Evolutionary conservation across 2,329 filamentous ascomycete species (phyloP), one percentile per base, ranked within the genome.

Genomic region (Ilyonectria robusta): DNA sequence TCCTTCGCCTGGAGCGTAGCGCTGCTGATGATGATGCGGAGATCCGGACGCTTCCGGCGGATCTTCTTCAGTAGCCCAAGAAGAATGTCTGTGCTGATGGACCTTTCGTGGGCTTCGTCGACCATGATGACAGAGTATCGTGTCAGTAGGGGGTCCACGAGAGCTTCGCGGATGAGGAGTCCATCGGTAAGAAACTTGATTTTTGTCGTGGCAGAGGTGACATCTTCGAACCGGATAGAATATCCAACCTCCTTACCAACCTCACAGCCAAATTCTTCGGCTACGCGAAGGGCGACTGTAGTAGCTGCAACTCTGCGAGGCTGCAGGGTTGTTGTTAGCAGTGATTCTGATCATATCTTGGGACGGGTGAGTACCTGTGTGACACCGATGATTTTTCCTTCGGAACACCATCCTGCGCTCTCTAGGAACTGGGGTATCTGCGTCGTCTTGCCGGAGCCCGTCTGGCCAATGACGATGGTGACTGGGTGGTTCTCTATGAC

Each of bases 121-220:
- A 99, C 93, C 94, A 99, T 98, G 74, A 99, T 94, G 50, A 97
- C 92, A 0, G 94, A 97, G 79, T 99, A 99, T 11, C 94, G 89
- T 21, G 93, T 96, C 40, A 99, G 83, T 4, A 98, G 83, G 13
- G 96, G 96, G 80, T 99, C 96, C 4, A 98, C 93, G 5, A 99
- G 87, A 31, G 95, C 96, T 81, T 99, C 96, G 75, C 95, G 87
- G 59, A 99, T 89, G 35, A 99, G 87, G 55, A 99, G 85, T 0
- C 95, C 95, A 82, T 99, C 96, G 0, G 95, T 99, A 70, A 98
- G 83, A 77, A 98, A 98, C 79, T 99, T 98, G 83, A 99, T 95
- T 59, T 89, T 89, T 1, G 96, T 99, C 37, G 89, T 86, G 19
- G 91, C 87, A 21, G 94, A 97, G 6, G 95, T 97, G 70, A 93